These are phyloP conservation scores for Scedosporium aurantiacum DNA, from an alignment of 2,329 filamentous ascomycete genomes.

Conservation along the genomic window DNA sequence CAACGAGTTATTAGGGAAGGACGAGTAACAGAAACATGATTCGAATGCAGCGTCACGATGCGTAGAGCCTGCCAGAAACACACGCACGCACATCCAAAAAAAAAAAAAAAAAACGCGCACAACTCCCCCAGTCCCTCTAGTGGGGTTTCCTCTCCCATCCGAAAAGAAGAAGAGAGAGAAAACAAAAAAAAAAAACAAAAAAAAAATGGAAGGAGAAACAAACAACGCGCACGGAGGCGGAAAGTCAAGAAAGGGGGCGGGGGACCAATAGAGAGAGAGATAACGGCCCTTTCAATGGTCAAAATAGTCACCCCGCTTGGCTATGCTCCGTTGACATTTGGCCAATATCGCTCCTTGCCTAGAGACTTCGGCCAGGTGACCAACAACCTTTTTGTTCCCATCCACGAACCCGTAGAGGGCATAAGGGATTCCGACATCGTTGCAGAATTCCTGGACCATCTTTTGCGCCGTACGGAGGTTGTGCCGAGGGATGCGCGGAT, in stretches of 20 bases:
- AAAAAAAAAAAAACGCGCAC: too few relatives aligned
- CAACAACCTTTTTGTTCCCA: slow-evolving; percentile 71
- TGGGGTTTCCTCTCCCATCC: too few relatives aligned
- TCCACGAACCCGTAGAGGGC: slow-evolving; percentile 76
- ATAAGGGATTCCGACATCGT: slow-evolving; percentile 74
- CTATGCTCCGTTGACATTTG: slow-evolving; percentile 50
- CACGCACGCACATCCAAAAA: too few relatives aligned
- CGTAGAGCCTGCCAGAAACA: too few relatives aligned
- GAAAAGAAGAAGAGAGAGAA: too few relatives aligned
- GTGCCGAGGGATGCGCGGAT: slow-evolving; percentile 72
- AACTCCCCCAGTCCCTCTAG: too few relatives aligned
- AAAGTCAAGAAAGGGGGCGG: background rate
- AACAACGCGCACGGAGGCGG: background rate
- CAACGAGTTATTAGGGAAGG: too few relatives aligned
- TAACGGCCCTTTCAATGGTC: background rate
- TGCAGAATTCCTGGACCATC: slow-evolving; percentile 70
- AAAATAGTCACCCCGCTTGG: slow-evolving; percentile 8
- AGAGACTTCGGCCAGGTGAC: slow-evolving; percentile 65
- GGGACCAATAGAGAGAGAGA: background rate
- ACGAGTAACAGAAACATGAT: too few relatives aligned
- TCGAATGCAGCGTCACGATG: too few relatives aligned
- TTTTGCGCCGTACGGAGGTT: slow-evolving; percentile 67
- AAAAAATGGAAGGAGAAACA: background rate
- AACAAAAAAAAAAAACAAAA: too few relatives aligned
- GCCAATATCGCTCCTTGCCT: slow-evolving; percentile 67